These are phyloP conservation scores for Suhomyces emberorum DNA, from an alignment of 805 yeast genomes.

Conservation along the genomic window DNA sequence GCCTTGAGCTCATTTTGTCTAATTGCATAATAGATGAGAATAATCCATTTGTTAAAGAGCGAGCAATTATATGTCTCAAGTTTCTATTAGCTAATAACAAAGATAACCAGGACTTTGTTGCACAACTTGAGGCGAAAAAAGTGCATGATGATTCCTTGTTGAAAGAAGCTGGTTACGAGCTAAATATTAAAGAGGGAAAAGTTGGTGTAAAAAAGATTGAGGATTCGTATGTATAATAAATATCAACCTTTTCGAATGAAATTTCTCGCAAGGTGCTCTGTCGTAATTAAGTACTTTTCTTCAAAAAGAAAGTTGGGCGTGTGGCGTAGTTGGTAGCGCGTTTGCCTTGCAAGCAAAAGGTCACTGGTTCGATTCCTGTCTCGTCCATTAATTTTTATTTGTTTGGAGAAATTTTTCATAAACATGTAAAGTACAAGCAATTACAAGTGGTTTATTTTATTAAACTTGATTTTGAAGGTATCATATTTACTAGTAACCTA, in stretches of 20 bases:
- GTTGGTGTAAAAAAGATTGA: slow-evolving; percentile 46
- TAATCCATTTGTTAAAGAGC: slow-evolving; percentile 85
- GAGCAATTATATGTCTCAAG: slow-evolving; percentile 75
- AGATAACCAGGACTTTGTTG: slow-evolving; percentile 74
- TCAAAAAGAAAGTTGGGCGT: slow-evolving; percentile 57
- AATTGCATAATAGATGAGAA: slow-evolving; percentile 83
- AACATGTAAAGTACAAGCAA: no score
- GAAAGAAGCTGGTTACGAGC: slow-evolving; percentile 71
- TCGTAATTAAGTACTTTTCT: no score
- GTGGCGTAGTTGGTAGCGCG: slow-evolving; percentile 86
- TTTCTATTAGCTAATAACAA: slow-evolving; percentile 61
- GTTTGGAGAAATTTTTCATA: no score
- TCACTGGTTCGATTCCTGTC: slow-evolving; percentile 76
- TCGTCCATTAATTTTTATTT: slow-evolving; percentile 49
- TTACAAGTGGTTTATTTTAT: no score
- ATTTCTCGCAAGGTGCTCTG: no score
- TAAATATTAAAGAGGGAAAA: slow-evolving; percentile 69
- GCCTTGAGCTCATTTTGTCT: slow-evolving; percentile 67
- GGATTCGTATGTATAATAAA: no score
- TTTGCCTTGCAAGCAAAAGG: slow-evolving; percentile 76
- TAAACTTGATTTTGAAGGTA: no score
- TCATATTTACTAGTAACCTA: no score
- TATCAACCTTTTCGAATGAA: no score
- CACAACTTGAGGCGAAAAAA: slow-evolving; percentile 70
- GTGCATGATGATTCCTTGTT: slow-evolving; percentile 55